Percentiles rank a stretch among this genome's conserved stretches.
Conservation (phyloP, 2,329 filamentous ascomycete genomes). For the Triangularia verruculosa region DNA sequence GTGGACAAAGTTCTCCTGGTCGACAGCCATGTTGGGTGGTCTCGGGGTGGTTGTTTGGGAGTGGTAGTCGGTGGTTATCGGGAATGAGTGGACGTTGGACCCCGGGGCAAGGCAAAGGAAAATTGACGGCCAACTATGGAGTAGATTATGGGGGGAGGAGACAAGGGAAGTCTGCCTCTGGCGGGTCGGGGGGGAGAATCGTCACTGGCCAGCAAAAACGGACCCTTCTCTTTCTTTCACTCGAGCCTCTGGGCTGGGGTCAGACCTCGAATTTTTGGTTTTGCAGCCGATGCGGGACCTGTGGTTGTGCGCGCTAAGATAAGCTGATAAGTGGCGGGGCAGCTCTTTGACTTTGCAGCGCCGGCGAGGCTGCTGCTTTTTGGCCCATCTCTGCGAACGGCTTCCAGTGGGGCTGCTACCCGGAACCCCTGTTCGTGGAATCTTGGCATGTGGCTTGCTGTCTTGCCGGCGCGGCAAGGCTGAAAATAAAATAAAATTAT, state of each 20-base stretch:
- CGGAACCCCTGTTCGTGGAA: background rate
- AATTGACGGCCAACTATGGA: slow-evolving; percentile 20
- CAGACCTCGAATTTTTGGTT: slow-evolving; percentile 31
- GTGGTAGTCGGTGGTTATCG: slow-evolving; percentile 20
- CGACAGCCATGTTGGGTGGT: slow-evolving; percentile 69
- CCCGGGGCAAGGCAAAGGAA: slow-evolving; percentile 15
- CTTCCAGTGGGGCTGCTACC: slow-evolving; percentile 6
- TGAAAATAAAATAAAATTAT: slow-evolving; percentile 29
- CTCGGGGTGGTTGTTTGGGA: slow-evolving; percentile 12
- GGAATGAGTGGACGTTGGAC: slow-evolving; percentile 7
- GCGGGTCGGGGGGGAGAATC: slow-evolving; percentile 22
- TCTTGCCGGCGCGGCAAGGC: slow-evolving; percentile 33
- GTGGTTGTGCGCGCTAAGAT: slow-evolving; percentile 56
- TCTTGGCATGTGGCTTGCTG: slow-evolving; percentile 15
- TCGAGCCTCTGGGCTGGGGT: slow-evolving; percentile 20
- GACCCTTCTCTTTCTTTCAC: slow-evolving; percentile 27
- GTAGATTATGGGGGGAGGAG: slow-evolving; percentile 16
- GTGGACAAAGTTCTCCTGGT: slow-evolving; percentile 86
- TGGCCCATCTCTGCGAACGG: background rate
- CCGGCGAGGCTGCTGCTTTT: slow-evolving; percentile 19
- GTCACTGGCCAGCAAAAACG: slow-evolving; percentile 17
- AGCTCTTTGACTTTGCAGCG: slow-evolving; percentile 1
- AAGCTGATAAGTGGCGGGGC: slow-evolving; percentile 39
- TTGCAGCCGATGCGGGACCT: slow-evolving; percentile 40
- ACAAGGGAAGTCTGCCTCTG: slow-evolving; percentile 17